phyloP scores from a whole-genome alignment of 768 basidiomycete genomes.

The Tricholomella constricta region DNA sequence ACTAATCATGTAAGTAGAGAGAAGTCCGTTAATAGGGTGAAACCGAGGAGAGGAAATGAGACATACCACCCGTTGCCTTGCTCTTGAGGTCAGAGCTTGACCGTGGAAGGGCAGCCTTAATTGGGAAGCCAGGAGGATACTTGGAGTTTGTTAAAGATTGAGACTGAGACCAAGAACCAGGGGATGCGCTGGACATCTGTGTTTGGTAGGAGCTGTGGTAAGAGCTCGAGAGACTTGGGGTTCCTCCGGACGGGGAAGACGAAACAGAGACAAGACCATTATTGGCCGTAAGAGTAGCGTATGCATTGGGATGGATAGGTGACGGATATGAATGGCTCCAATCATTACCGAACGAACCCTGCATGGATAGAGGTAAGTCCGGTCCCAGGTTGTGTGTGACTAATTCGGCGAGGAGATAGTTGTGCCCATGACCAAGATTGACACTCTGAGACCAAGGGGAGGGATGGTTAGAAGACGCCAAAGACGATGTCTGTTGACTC shows the following conservation, averaged over 20 bases:
- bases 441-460: constrained; percentile 39
- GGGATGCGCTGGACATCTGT: constrained; percentile 19
- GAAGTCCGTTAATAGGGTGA: constrained; percentile 2
- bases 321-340: constrained; percentile 65
- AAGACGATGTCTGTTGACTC: constrained; percentile 31
- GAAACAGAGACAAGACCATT: constrained; percentile 49
- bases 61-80: constrained; percentile 23
- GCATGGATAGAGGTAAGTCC: constrained; percentile 14
- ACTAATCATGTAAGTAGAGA: constrained; percentile 3
- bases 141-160: constrained; percentile 23
- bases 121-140: constrained; percentile 19
- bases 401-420: constrained; percentile 18
- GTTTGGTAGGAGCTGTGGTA: constrained; percentile 22
- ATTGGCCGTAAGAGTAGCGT: constrained; percentile 62
- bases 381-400: constrained; percentile 12
- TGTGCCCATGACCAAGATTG: constrained; percentile 21
- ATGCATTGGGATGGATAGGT: constrained; percentile 61
- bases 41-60: constrained; percentile 10
- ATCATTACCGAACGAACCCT: constrained; percentile 32
- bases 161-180: constrained; percentile 33
- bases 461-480: constrained; percentile 32
- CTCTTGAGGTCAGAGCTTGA: constrained; percentile 29
- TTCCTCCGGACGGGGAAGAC: constrained; percentile 27
- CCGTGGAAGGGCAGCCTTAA: constrained; percentile 31
- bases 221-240: constrained; percentile 43